Conservation (phyloP, 192 early-diverging fungal genomes). For the Backusella australiensis region DNA sequence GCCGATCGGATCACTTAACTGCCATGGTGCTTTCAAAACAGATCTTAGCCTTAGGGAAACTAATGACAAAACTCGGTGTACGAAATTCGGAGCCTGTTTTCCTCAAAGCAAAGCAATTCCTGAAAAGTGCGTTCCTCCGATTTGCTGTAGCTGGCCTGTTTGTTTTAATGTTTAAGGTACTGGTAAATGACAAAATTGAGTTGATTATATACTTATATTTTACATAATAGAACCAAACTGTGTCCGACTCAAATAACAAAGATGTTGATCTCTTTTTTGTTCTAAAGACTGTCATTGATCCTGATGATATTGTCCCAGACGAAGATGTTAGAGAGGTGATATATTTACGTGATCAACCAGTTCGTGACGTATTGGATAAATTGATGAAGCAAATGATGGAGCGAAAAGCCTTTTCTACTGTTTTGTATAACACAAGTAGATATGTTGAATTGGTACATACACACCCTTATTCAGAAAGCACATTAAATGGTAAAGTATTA, state of each 20-base stretch:
- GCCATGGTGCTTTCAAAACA: conserved; percentile 54
- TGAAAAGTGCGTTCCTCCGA: conserved; percentile 49
- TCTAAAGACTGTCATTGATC: conserved; percentile 45
- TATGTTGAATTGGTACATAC: conserved; percentile 56
- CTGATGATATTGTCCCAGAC: conserved; percentile 44
- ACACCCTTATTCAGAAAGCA: conserved; percentile 40
- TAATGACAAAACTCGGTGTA: conserved; percentile 50
- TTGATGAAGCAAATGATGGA: conserved; percentile 52
- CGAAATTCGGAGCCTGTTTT: conserved; percentile 44
- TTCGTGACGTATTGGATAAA: conserved; percentile 56
- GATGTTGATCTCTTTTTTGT: conserved; percentile 56
- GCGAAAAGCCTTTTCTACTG: conserved; percentile 44
- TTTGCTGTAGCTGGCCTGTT: conserved; percentile 60
- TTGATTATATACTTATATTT: not conserved
- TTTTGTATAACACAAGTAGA: conserved; percentile 48
- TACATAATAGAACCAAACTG: conserved; percentile 33
- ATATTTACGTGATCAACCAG: conserved; percentile 54
- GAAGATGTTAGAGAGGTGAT: conserved; percentile 31
- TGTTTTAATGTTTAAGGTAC: conserved; percentile 60
- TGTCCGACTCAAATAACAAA: conserved; percentile 37
- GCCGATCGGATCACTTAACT: conserved; percentile 52
- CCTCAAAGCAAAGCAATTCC: conserved; percentile 48
- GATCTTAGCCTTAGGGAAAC: conserved; percentile 51
- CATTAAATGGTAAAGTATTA: conserved; percentile 35
- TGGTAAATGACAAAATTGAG: not conserved